Base-by-base conservation (phyloP, 2,329 filamentous ascomycete genomes). In the Coleophoma crateriformis region DNA sequence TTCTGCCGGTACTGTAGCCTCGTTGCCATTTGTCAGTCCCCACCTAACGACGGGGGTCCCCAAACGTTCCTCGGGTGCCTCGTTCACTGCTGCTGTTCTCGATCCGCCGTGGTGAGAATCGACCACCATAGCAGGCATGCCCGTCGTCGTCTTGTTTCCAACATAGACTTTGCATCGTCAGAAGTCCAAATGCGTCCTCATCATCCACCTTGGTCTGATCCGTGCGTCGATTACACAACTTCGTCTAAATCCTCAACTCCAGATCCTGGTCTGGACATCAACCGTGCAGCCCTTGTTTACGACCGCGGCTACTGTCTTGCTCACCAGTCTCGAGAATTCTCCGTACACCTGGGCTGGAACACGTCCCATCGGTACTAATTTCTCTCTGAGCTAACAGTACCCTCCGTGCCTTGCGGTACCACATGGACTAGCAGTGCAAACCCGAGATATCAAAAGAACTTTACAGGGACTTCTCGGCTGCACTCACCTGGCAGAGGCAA, bases 391-490 rank as follows among this genome's bases (percentile, higher is more conserved):
- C 27, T 27, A 27, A 27, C 27, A 27, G 27, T 27, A 27, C 27
- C 27, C 27, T 27, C 27, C 27, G 27, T 27, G 27, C 27, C 27
- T 27, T 27, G 27, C 27, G 27, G 27, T 27, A 27, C 27, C 27
- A 27, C 27, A 27, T 27, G 27, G 27, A 27, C 27, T 27, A 27
- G 27, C 5, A 27, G 27, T 27, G 27, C 27, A 27, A 27, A 27
- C 6, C 27, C 27, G 27, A 27, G 27, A 27, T 27, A 27, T 27
- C 27, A 27, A 53, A 50, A 50, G 56, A 49, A 50, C 49, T 48
- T 55, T 53, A 47, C 54, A 58, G 52, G 57, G 54, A 54, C 59
- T 58, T 58, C 56, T 61, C 57, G 60, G 61, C 54, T 61, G 56
- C 48, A 58, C 47, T 58, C 54, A 54, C 59, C 59, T 59, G 58